Conservation (phyloP, 2,329 filamentous ascomycete genomes). For the Sphaerulina vaccinii region DNA sequence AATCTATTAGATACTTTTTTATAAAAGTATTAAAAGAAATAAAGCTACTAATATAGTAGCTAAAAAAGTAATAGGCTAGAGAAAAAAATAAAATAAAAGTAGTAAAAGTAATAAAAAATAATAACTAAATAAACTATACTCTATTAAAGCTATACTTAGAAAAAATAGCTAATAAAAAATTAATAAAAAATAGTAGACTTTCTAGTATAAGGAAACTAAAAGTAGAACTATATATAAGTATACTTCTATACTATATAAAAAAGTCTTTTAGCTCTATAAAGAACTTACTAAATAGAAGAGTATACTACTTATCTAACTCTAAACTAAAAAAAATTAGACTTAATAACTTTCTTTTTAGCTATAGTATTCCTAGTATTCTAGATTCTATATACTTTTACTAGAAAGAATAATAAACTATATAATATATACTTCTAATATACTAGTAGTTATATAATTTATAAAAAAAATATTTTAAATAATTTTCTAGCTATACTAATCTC, state of each 20-base stretch:
- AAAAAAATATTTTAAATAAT: conserved; percentile 7
- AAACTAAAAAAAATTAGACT: conserved; percentile 6
- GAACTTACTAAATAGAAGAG: background rate
- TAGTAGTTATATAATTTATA: conserved; percentile 15
- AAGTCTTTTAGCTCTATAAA: background rate
- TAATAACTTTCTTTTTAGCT: conserved; percentile 15
- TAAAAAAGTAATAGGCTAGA: background rate
- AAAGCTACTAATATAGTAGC: background rate
- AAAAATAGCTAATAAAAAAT: background rate
- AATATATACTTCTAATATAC: conserved; percentile 20
- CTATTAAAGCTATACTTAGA: background rate
- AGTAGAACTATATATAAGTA: background rate
- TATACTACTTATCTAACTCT: background rate
- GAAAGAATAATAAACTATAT: conserved; percentile 17
- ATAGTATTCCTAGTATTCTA: conserved; percentile 9
- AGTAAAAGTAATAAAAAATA: background rate
- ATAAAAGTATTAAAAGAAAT: background rate
- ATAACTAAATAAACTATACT: background rate
- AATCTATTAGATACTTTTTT: background rate
- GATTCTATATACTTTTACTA: conserved; percentile 13
- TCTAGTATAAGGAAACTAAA: background rate
- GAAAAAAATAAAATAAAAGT: background rate
- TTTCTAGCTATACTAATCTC: conserved; percentile 9
- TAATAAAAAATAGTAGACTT: background rate
- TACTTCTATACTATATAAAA: background rate